Percentiles rank a stretch among this genome's conserved stretches.
These are phyloP conservation scores for Elsinoe australis DNA, from an alignment of 2,329 filamentous ascomycete genomes.

Conservation along the genomic window DNA sequence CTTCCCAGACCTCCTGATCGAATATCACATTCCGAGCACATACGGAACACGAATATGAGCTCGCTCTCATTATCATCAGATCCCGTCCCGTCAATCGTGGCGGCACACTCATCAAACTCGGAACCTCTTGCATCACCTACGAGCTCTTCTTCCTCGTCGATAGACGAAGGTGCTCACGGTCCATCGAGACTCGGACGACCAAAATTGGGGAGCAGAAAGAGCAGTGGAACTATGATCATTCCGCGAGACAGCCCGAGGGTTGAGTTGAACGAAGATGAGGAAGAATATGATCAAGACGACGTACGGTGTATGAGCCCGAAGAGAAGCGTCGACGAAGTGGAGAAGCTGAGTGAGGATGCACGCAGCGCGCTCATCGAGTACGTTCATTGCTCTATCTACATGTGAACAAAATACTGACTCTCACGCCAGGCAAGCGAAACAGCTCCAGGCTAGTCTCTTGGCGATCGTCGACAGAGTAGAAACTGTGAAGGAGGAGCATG, in stretches of 20 bases:
- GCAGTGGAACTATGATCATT: conserved; percentile 72
- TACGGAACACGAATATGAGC: too few species aligned
- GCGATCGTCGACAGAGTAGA: conserved; percentile 91
- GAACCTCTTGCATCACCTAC: conserved; percentile 14
- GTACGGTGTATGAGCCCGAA: conserved; percentile 91
- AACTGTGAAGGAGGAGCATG: conserved; percentile 85
- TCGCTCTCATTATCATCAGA: conserved; percentile 13
- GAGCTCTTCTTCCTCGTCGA: conserved; percentile 6
- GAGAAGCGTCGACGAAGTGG: conserved; percentile 81
- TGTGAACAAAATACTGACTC: not conserved
- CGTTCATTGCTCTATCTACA: conserved; percentile 33
- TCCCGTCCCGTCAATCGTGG: conserved; percentile 10
- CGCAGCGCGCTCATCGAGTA: conserved; percentile 56
- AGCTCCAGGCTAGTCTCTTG: conserved; percentile 79
- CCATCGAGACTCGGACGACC: conserved; percentile 42
- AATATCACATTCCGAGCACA: conserved; percentile 13
- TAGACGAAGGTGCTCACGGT: not conserved
- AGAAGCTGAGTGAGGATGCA: conserved; percentile 77
- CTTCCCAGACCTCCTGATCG: not conserved
- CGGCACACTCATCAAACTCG: not conserved
- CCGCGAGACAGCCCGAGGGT: conserved; percentile 63
- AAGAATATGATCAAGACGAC: conserved; percentile 76
- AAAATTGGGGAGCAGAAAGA: conserved; percentile 62
- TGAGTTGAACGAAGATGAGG: conserved; percentile 55
- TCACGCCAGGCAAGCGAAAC: conserved; percentile 67